Evolutionary conservation across 768 basidiomycete species (phyloP), one percentile per base, ranked within the genome.

Genomic region (Sarcodon aspratus): DNA sequence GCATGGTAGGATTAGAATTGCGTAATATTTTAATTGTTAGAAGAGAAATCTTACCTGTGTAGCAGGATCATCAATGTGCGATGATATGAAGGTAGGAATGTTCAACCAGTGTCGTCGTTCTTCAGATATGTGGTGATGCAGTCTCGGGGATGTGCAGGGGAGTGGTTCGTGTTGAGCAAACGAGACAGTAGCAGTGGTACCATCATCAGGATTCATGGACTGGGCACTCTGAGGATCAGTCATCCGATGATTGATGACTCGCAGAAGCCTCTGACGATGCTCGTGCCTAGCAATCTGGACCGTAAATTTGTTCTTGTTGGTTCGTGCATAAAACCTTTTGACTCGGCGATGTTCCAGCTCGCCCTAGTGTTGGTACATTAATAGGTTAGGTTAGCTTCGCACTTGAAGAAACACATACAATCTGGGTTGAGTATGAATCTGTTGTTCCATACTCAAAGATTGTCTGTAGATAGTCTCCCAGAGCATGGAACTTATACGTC

Each of bases 261-360:
- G 48, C 48, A 44, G 38, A 36, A 47, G 48, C 7, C 34, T 32
- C 45, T 55, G 54, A 5, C 48, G 49, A 0, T n/a, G 17, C 9
- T 64, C 59, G 11, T 57, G 49, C 42, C 59, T 54, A 33, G 54
- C 50, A 11, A 65, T 56, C 38, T 62, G 59, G 0, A 15, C 9
- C 7, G 48, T 51, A 7, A 46, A 15, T 2, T 52, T 37, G 17
- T 52, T 45, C 46, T 62, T 62, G 54, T 68, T 70, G 0, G 66
- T 69, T 0, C 54, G 36, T 0, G 48, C 48, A 40, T 72, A 75
- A 31, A 69, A 56, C 0, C 49, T 52, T 55, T 77, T 75, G 9
- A 69, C 57, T 0, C 45, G 52, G 0, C 58, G 50, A 45, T 75
- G 71, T 50, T 70, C 61, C 0, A 61, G 58, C 49, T 73, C 70